Base-by-base conservation (phyloP, 2,329 filamentous ascomycete genomes). In the Pseudogymnoascus sp. region DNA sequence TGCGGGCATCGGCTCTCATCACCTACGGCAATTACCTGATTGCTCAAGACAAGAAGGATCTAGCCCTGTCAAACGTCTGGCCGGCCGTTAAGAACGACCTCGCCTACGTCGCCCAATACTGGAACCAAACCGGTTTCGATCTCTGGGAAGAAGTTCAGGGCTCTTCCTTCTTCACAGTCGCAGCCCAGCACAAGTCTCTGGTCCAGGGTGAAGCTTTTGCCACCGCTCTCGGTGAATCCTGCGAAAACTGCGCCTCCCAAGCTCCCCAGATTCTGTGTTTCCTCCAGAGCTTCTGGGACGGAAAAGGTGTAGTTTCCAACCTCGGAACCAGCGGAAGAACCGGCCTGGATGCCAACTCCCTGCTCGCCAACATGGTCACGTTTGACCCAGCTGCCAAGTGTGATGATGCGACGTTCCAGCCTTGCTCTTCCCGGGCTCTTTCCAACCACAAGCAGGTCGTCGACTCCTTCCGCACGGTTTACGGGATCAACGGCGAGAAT, bases 101-200 rank as follows among this genome's bases (percentile, higher is more conserved):
- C 35, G 81, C 80, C 47, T 95, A 93, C 66, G 85, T 91, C 5
- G 81, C 85, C 1, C 84, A 90, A 70, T 90, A 90, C 76, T 90
- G 87, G 85, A 83, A 82, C 64, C 74, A 80, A 64, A 80, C 80
- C 6, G 80, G 80, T 0, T 95, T 86, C 70, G 91, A 96, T 73
- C 81, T 96, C 2, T 95, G 91, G 91, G 91, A 95, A 73, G 91
- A 95, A 73, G 84, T 93, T 10, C 78, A 80, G 24, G 88, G 89
- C 38, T 87, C 84, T 21, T 92, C 89, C 0, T 95, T 93, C 78
- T 96, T 93, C 75, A 95, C 90, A 1, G 77, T 86, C 33, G 83
- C 85, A 2, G 82, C 82, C 44, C 85, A 89, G 65, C 86, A 93
- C 72, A 84, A 89, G 68, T 81, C 85, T n/a, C 77, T 87, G 10